Evolutionary conservation across 345 rosid genomes (phyloP).

Genomic region (Angophora floribunda): DNA sequence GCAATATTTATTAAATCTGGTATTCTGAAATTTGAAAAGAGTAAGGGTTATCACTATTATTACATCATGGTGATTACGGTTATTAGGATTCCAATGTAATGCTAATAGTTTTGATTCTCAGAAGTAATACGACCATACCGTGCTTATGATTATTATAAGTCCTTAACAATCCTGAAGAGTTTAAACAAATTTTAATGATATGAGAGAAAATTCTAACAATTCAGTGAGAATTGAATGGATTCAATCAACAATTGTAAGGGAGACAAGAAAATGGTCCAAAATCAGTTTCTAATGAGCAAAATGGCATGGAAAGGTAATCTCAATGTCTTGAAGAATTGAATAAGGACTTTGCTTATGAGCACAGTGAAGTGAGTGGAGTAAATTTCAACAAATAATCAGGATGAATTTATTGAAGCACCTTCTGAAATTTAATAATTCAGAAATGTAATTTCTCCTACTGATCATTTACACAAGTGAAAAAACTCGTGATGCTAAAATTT

Average conservation of each 20-base stretch:
- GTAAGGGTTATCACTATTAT: too few relatives aligned
- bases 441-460: neutral
- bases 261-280: neutral
- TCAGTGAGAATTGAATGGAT: too few relatives aligned
- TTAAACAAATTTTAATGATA: too few relatives aligned
- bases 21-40: neutral
- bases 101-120: neutral
- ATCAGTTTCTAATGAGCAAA: neutral
- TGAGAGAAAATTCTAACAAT: neutral
- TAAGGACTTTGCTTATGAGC: too few relatives aligned
- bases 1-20: neutral
- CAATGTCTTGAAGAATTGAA: neutral
- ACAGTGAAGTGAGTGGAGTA: neutral
- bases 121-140: too few relatives aligned
- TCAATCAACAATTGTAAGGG: neutral
- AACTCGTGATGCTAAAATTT: neutral
- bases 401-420: neutral
- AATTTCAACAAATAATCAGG: neutral
- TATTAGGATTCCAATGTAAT: neutral
- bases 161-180: too few relatives aligned
- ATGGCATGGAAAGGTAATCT: neutral
- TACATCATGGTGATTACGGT: rapidly evolving
- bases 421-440: too few relatives aligned
- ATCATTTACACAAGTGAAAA: neutral
- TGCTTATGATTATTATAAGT: rapidly evolving